phyloP scores from a whole-genome alignment of 2,329 filamentous ascomycete genomes.

The Polychaeton citri region DNA sequence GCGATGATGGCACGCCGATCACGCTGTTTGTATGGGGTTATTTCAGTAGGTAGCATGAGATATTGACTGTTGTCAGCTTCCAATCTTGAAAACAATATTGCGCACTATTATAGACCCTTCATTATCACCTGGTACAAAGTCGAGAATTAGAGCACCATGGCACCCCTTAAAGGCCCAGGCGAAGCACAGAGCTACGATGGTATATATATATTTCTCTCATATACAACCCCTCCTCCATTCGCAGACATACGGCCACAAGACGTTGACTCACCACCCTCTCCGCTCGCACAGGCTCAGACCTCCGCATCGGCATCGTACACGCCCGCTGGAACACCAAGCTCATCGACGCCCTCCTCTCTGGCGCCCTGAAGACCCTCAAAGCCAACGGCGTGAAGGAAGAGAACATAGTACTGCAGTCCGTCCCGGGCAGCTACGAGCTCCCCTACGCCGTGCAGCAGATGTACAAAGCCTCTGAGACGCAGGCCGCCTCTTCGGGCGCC shows the following conservation, averaged over 20 bases:
- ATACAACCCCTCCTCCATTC: conserved; percentile 2
- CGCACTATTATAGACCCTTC: no score
- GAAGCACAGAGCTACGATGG: conserved; percentile 45
- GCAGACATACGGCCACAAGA: conserved; percentile 39
- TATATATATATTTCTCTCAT: conserved; percentile 18
- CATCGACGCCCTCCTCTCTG: conserved; percentile 72
- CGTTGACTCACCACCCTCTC: conserved; percentile 45
- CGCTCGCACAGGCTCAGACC: conserved; percentile 32
- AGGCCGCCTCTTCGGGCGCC: conserved; percentile 34
- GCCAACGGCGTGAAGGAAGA: conserved; percentile 69
- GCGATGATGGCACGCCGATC: no score
- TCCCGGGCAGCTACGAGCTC: conserved; percentile 89
- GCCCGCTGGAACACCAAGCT: conserved; percentile 88
- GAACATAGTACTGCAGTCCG: conserved; percentile 80
- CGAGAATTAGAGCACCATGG: no score
- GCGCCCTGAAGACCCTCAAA: conserved; percentile 64
- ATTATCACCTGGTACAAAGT: no score
- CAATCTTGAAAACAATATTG: no score
- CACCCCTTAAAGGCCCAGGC: conserved; percentile 47
- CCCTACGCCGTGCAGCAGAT: conserved; percentile 76
- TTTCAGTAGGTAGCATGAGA: no score
- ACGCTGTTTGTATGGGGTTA: no score
- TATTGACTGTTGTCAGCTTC: no score
- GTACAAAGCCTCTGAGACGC: conserved; percentile 44
- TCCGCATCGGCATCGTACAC: conserved; percentile 90